Evolutionary conservation across 2,329 filamentous ascomycete genomes (phyloP), one percentile per base, ranked within the genome.

Genomic region (Basipetospora sp.): DNA sequence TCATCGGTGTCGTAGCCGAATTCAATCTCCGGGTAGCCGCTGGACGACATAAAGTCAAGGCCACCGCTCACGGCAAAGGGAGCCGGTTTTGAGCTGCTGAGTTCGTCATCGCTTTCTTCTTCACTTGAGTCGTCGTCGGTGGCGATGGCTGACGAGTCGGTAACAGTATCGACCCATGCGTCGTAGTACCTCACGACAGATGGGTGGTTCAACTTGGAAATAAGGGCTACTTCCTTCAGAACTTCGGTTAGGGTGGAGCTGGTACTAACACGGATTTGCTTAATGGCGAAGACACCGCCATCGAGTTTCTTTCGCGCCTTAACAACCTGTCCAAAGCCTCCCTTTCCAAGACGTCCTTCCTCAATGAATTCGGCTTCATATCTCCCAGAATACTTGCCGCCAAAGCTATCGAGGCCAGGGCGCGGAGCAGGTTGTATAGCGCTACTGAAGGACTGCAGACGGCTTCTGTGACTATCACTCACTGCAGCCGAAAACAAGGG

Each of bases 241-340:
- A 87, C 77, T 52, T 94, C 82, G 1, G 81, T 87, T 28, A 96
- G 64, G 9, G 42, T 45, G 8, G 36, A 39, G 11, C 31, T 39
- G 6, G 36, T 39, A 41, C 81, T 83, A 41, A 77, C 70, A 18
- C 80, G 72, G 43, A 98, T 90, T 54, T 96, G 94, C 56, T 98
- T 98, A 53, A 98, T 83, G 14, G 90, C 90, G 57, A 96, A 98
- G 31, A 92, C 79, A 41, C 87, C 82, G 1, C 84, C 84, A 53
- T 96, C 90, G 4, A 94, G 73, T 59, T 90, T 94, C 56, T 94
- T 93, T 22, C 88, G 74, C 3, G 88, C 88, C 55, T 94, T 92
- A 39, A 96, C 85, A 16, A 98, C 90, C 58, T 94, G 85, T 4
- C 90, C 90, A 58, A 94, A 98, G 0, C 88, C 90, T 31, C 90